Percentiles rank a stretch among this genome's conserved stretches.
Conservation (phyloP, 225 moss, liverwort and hornwort genomes). For the Pseudoscleropodium purum region DNA sequence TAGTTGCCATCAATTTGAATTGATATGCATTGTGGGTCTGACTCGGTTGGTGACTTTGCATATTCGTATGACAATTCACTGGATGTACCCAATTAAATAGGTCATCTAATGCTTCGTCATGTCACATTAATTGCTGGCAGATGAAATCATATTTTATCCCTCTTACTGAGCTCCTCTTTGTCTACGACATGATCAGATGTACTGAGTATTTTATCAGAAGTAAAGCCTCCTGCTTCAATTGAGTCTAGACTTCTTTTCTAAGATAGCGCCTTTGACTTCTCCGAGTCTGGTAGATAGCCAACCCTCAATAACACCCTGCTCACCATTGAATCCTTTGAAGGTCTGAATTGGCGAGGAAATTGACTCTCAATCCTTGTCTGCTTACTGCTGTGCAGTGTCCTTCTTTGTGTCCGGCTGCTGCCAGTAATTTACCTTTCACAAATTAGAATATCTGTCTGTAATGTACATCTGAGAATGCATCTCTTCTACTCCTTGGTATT, state of each 20-base stretch:
- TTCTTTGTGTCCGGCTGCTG: not conserved
- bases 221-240: not conserved
- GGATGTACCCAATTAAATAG: not conserved
- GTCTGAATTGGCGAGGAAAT: not conserved
- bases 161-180: not conserved
- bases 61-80: not conserved
- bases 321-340: not conserved
- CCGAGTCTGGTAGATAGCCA: not conserved
- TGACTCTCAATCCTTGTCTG: not conserved
- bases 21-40: not conserved
- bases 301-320: not conserved
- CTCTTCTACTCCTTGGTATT: not conserved
- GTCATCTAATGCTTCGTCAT: not conserved
- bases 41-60: not conserved
- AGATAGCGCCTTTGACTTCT: not conserved
- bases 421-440: not conserved
- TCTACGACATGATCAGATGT: not conserved
- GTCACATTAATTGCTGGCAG: not conserved
- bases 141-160: not conserved
- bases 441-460: not conserved
- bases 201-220: not conserved
- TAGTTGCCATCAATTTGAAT: not conserved
- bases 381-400: not conserved
- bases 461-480: not conserved
- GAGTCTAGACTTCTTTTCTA: not conserved